Percentiles rank a stretch among this genome's conserved stretches.
These are phyloP conservation scores for Ogataea glucozyma DNA, from an alignment of 805 yeast genomes.

Conservation along the genomic window DNA sequence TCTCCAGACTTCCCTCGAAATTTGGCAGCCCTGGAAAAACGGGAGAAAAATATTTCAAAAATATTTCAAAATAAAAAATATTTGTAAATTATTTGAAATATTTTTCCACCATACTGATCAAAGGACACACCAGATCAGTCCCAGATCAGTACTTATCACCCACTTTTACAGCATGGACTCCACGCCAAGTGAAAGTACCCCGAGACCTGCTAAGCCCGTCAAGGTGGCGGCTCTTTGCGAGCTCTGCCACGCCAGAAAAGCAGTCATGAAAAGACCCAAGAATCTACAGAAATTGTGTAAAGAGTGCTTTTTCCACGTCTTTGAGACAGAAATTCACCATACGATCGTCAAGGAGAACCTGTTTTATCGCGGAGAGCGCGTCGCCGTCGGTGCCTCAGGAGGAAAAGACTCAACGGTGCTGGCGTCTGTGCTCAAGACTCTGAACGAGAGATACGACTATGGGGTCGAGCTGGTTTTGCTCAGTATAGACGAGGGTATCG, in stretches of 20 bases:
- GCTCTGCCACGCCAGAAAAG: slow-evolving; percentile 77
- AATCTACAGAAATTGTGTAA: slow-evolving; percentile 88
- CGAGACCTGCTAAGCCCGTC: slow-evolving; percentile 23
- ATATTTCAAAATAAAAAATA: not conserved
- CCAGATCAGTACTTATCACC: too few relatives aligned
- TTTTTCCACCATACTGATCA: too few relatives aligned
- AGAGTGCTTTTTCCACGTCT: slow-evolving; percentile 83
- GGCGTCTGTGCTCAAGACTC: slow-evolving; percentile 80
- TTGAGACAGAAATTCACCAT: slow-evolving; percentile 93
- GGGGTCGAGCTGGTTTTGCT: slow-evolving; percentile 82
- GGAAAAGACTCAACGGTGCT: slow-evolving; percentile 97
- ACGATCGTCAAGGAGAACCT: slow-evolving; percentile 73
- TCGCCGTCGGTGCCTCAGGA: slow-evolving; percentile 98
- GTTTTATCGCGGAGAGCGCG: slow-evolving; percentile 77
- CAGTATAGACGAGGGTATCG: slow-evolving; percentile 94
- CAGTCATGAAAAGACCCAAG: slow-evolving; percentile 89
- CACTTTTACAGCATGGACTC: too few relatives aligned
- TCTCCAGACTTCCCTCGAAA: slow-evolving; percentile 1
- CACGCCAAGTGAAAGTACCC: not conserved
- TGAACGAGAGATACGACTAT: slow-evolving; percentile 86
- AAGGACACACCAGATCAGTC: too few relatives aligned
- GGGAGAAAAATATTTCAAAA: not conserved
- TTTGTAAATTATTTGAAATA: too few relatives aligned
- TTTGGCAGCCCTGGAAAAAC: not conserved
- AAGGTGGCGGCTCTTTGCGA: slow-evolving; percentile 65